Base-by-base conservation (phyloP, 352 stramenopile genomes). In the Phytophthora parvispora region DNA sequence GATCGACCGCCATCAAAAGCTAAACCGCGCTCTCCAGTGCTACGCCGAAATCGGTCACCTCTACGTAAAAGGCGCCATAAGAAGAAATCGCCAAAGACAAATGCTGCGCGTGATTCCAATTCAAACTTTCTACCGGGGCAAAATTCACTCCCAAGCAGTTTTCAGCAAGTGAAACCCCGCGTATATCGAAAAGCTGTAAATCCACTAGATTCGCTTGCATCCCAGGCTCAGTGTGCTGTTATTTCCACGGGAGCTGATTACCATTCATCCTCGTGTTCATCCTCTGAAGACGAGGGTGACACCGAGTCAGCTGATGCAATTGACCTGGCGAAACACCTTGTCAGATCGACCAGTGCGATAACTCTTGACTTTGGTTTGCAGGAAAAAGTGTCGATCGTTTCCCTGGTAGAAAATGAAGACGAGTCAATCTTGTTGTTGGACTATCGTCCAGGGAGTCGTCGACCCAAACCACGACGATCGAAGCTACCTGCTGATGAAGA, bases 101-200 rank as follows among this genome's bases (percentile, higher is more conserved):
- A 52, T 43, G 6, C 27, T 25, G 28, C 7, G 16, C 43, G 43
- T 42, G 53, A 45, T 6, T n/a, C 28, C 32, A 72, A 66, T 10
- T 0, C 32, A 24, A 63, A 25, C 9, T 83, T 75, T 55, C 58
- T 75, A 0, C 78, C 83, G 0, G 68, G 69, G 10, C 68, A 77
- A 60, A 84, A 81, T 54, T 87, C 83, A 15, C 66, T 92, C 5
- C 82, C 78, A n/a, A 91, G 86, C 43, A 80, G 75, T 64, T 93
- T 93, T 54, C 71, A 74, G 27, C 75, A 82, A 48, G 69, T 77
- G 12, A 90, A 84, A 27, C 83, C 86, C 28, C 76, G 73, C 15
- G 47, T 91, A 1, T 93, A 93, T 57, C 72, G 77, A 22, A 82
- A 38, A 42, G 52, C 38, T 27, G 73, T 77, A 8, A 77, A 69